A percentile compares a stretch with the other conserved stretches of the same genome.
phyloP scores from a whole-genome alignment of 2,329 filamentous ascomycete species.

The Verticillium tricorpus region DNA sequence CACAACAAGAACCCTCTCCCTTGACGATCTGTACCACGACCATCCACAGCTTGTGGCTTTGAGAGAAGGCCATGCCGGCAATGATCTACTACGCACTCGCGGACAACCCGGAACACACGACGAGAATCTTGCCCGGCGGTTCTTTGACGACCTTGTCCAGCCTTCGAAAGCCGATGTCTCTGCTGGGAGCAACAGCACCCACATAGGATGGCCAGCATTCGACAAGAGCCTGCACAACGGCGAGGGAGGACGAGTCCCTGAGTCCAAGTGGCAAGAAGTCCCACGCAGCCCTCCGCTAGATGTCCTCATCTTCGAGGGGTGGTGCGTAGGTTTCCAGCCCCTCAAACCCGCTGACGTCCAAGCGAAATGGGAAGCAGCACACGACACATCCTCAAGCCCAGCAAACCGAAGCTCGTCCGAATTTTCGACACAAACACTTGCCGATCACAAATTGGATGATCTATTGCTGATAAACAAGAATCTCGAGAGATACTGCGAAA shows the following conservation, averaged over 20 bases:
- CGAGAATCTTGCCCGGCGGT: slow-evolving; percentile 5
- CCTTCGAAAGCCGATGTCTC: background rate
- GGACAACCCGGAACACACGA: slow-evolving; percentile 10
- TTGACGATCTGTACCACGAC: slow-evolving; percentile 11
- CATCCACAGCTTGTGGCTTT: slow-evolving; percentile 6
- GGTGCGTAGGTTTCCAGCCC: slow-evolving; percentile 11
- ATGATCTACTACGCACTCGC: slow-evolving; percentile 6
- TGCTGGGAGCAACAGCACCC: background rate
- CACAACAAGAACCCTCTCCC: slow-evolving; percentile 8
- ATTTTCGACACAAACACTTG: slow-evolving; percentile 6
- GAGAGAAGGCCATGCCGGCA: slow-evolving; percentile 4
- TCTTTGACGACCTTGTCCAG: slow-evolving; percentile 4
- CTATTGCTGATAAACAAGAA: slow-evolving; percentile 9
- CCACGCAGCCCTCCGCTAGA: slow-evolving; percentile 6
- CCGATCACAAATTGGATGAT: slow-evolving; percentile 4
- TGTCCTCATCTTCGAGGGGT: slow-evolving; percentile 11
- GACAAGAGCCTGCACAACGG: slow-evolving; percentile 9
- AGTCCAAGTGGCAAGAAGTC: slow-evolving; percentile 4
- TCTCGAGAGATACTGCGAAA: slow-evolving; percentile 8
- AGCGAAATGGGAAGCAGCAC: slow-evolving; percentile 8
- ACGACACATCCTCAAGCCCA: background rate
- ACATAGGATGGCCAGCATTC: slow-evolving; percentile 8
- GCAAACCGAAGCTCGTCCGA: background rate
- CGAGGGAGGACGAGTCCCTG: slow-evolving; percentile 6
- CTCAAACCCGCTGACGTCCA: background rate